Base-by-base conservation (phyloP, 1,284 basidiomycete species). In the Apiotrichum brassicae region DNA sequence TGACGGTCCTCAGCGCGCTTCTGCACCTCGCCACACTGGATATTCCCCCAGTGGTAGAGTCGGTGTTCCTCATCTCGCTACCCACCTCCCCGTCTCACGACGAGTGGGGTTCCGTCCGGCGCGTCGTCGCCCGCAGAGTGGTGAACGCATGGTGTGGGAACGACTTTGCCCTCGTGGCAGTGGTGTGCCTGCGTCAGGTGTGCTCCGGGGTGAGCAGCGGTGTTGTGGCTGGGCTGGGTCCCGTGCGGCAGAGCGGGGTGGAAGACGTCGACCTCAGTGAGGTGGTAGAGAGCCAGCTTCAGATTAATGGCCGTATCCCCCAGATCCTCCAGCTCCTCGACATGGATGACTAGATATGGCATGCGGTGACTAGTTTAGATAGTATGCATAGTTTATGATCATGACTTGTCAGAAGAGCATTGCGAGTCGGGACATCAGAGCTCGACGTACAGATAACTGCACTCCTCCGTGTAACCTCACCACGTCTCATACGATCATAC, bases 81-180 rank as follows among this genome's bases (percentile, higher is more conserved):
- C 79, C 78, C 0, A 66, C 75, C 6, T 71, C 75, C 0, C 77
- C 78, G 2, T 70, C 68, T 0, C 39, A 56, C 4, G 57, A 65
- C 18, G 75, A 76, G 51, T 79, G 79, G 76, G 57, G 61, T 2
- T 64, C 65, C 19, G 73, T 70, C 16, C 62, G 79, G 5, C 55
- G 62, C 9, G 76, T 78, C 23, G 76, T 76, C 3, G 66, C 73
- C 13, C 58, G 78, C 26, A 59, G 77, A 20, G 53, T 81, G 8
- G 76, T 79, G 26, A 79, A 79, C 52, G 78, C 61, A 0, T 77
- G 69, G 57, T 72, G 68, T 18, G 65, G 63, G 22, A 66, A 70
- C 11, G 79, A 80, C 52, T 72, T 78, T 58, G 78, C 80, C 1
- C 70, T 80, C 23, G 76, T 76, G 0, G 71, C 76, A 16, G 76